Percentiles rank a stretch among this genome's conserved stretches.
Evolutionary conservation across 164 flowering plant species (phyloP).

Genomic region (Vitis amurensis): DNA sequence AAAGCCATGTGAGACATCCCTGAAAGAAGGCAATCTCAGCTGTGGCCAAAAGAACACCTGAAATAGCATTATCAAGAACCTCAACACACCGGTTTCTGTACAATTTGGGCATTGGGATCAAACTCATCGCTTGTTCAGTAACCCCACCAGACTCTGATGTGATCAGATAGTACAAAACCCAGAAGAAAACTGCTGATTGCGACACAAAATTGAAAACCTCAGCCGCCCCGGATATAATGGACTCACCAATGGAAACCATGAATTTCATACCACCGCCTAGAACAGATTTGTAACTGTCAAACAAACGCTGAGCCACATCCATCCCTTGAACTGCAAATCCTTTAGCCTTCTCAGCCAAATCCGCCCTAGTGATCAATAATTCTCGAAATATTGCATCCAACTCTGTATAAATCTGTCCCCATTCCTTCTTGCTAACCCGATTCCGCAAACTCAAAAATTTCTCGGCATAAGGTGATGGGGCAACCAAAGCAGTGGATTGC

Average conservation of each 20-base stretch:
- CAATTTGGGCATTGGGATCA: slow-evolving; percentile 70
- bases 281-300: slow-evolving; percentile 66
- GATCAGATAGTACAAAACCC: slow-evolving; percentile 85
- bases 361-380: slow-evolving; percentile 59
- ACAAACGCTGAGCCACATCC: slow-evolving; percentile 62
- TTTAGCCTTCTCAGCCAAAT: slow-evolving; percentile 80
- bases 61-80: slow-evolving; percentile 84
- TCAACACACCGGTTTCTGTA: slow-evolving; percentile 70
- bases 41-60: slow-evolving; percentile 85
- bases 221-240: slow-evolving; percentile 87
- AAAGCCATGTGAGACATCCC: slow-evolving; percentile 93
- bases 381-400: slow-evolving; percentile 66
- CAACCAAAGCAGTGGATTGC: slow-evolving; percentile 42
- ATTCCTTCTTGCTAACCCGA: slow-evolving; percentile 54
- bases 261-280: slow-evolving; percentile 72
- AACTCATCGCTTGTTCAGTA: slow-evolving; percentile 75
- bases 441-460: slow-evolving; percentile 57
- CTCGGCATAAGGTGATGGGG: slow-evolving; percentile 64
- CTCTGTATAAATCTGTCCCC: slow-evolving; percentile 70
- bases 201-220: slow-evolving; percentile 81
- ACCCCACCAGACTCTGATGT: slow-evolving; percentile 97
- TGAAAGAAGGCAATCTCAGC: slow-evolving; percentile 84
- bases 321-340: slow-evolving; percentile 72
- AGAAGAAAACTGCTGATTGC: slow-evolving; percentile 81
- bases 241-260: slow-evolving; percentile 50